phyloP scores from a whole-genome alignment of 441 rosid genomes.

The Mallotus japonicus region DNA sequence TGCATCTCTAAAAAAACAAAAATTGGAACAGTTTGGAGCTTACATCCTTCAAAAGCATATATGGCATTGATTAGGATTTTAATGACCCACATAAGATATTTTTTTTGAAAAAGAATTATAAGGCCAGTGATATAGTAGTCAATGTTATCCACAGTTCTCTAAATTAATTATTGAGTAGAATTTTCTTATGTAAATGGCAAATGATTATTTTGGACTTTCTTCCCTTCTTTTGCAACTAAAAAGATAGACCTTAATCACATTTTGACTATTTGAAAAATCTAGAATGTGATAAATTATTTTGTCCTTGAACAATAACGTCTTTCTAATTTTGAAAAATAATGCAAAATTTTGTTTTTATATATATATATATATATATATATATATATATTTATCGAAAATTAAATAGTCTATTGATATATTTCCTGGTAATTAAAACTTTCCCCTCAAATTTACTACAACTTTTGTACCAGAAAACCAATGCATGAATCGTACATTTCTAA shows the following conservation, averaged over 20 bases:
- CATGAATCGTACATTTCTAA: no score
- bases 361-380: no score
- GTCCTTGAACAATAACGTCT: not conserved
- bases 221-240: not conserved
- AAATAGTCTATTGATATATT: no score
- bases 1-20: no score
- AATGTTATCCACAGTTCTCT: constrained; percentile 13
- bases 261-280: no score
- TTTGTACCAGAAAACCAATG: not conserved
- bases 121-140: not conserved
- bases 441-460: no score
- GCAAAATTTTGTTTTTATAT: no score
- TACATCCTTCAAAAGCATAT: not conserved
- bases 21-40: no score
- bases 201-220: constrained; percentile 16
- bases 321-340: no score
- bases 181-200: constrained; percentile 13
- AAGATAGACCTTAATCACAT: not conserved
- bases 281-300: not conserved
- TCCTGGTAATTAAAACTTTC: no score
- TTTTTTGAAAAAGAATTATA: not conserved
- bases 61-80: not conserved
- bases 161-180: constrained; percentile 21
- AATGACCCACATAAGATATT: constrained; percentile 15
- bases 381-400: no score